phyloP scores from a whole-genome alignment of 2,329 filamentous ascomycete species.

The Fusarium succisae region DNA sequence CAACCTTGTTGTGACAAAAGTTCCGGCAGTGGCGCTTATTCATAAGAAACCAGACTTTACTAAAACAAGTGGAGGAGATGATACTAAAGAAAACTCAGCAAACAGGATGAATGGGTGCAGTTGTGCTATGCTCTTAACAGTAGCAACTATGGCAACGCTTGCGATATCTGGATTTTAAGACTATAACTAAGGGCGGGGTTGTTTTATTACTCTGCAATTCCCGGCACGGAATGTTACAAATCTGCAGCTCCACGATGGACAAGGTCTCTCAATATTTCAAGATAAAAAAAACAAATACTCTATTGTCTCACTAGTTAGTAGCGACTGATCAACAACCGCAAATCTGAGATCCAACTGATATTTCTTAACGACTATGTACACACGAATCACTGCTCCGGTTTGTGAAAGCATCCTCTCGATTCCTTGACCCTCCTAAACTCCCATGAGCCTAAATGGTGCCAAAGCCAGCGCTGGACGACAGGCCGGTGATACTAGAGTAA shows the following conservation, averaged over 20 bases:
- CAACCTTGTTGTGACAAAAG: not conserved
- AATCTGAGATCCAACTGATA: too few relatives aligned
- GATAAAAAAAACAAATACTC: not conserved
- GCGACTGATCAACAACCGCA: not conserved
- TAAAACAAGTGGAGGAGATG: not conserved
- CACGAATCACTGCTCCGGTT: fast-evolving
- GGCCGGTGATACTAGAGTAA: slow-evolving; percentile 47
- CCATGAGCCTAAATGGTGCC: slow-evolving; percentile 48
- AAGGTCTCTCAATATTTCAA: not conserved
- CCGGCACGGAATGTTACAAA: not conserved
- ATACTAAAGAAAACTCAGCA: not conserved
- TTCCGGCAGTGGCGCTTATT: slow-evolving; percentile 11
- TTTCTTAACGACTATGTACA: not conserved
- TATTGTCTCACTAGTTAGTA: not conserved
- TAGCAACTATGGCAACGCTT: not conserved
- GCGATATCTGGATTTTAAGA: too few relatives aligned
- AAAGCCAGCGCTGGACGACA: slow-evolving; percentile 55
- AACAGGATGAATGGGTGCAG: not conserved
- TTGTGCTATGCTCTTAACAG: not conserved
- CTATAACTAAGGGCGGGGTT: not conserved
- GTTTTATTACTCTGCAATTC: not conserved
- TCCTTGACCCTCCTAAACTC: fast-evolving
- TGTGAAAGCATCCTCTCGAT: fast-evolving
- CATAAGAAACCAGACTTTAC: not conserved
- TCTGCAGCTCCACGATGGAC: not conserved